Base-by-base conservation (phyloP, 495 filamentous ascomycete genomes). In the Aspergillus homomorphus region DNA sequence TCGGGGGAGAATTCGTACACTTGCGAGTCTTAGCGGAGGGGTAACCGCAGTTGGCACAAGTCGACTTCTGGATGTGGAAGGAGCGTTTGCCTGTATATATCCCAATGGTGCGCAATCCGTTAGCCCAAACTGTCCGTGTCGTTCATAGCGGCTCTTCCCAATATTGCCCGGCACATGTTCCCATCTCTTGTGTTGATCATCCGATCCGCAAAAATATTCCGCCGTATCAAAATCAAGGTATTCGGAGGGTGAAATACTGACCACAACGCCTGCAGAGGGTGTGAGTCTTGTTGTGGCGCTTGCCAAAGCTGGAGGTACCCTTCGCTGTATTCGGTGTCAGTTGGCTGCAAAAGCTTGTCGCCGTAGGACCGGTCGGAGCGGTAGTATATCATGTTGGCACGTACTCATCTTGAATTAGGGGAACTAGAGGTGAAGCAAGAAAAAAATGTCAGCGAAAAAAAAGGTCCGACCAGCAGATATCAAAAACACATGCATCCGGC, bases 221-320 rank as follows among this genome's bases (percentile, higher is more conserved):
- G 55, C 43, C 55, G 59, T 53, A 21, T 21, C 49, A 64, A 53
- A 22, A 5, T n/a, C 8, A 38, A 38, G 33, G 33, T 14, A 62
- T 60, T 63, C 49, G 58, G 55, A 57, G 56, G 54, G 58, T 60
- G 57, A 45, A 64, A 72, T 83, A 89, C 88, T 83, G 76, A 96
- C 94, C 94, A 88, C 94, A 98, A 79, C 94, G 95, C 84, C 95
- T 87, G 90, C 94, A 98, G 76, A 98, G 85, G 69, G 90, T 94
- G 85, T 98, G 94, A 79, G 95, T 91, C 84, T 98, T 98, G 84
- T 93, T 98, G 85, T 98, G 90, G 85, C 91, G 91, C 86, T 93
- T 94, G 79, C 92, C 92, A 79, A 96, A 96, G 82, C 88, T 91
- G 76, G 89, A 91, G 73, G 92, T 96, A 86, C 92, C 92, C 90